Percentiles rank a stretch among this genome's conserved stretches.
Conservation (phyloP, 140 eudicot species). For the Flaveria floridana region DNA sequence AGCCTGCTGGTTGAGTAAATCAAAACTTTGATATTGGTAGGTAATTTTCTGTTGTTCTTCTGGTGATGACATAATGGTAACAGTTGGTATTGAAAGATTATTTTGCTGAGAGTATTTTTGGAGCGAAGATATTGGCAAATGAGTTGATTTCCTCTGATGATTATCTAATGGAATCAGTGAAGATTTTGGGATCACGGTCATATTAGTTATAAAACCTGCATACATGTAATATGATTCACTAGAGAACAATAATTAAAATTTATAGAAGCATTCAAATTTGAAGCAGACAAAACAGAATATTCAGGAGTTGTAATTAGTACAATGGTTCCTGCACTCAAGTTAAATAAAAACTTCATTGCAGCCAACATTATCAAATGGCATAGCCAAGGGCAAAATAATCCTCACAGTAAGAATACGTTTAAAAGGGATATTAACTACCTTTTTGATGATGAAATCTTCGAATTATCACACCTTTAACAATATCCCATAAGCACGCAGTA, state of each 20-base stretch:
- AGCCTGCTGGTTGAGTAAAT: constrained; percentile 38
- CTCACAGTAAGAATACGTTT: not conserved
- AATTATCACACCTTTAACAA: constrained; percentile 39
- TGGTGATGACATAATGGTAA: constrained; percentile 37
- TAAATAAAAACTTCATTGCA: not conserved
- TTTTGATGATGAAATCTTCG: constrained; percentile 46
- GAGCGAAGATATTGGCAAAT: constrained; percentile 39
- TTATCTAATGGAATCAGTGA: constrained; percentile 32
- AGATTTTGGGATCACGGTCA: constrained; percentile 45
- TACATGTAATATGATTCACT: not conserved
- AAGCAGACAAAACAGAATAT: not conserved
- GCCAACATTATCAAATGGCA: not conserved
- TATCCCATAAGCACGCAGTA: constrained; percentile 54
- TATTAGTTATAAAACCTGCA: constrained; percentile 43
- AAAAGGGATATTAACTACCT: constrained; percentile 28
- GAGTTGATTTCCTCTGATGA: constrained; percentile 37
- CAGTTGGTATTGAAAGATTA: constrained; percentile 20
- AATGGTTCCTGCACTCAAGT: not conserved
- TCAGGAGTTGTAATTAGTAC: not conserved
- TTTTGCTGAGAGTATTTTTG: constrained; percentile 34
- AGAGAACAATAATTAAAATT: not conserved
- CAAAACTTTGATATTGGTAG: constrained; percentile 37
- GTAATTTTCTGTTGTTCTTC: constrained; percentile 20
- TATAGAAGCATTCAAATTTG: not conserved
- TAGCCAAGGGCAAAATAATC: not conserved